Evolutionary conservation across 208 protist species (phyloP).

Genomic region (Crithidia mellificae): DNA sequence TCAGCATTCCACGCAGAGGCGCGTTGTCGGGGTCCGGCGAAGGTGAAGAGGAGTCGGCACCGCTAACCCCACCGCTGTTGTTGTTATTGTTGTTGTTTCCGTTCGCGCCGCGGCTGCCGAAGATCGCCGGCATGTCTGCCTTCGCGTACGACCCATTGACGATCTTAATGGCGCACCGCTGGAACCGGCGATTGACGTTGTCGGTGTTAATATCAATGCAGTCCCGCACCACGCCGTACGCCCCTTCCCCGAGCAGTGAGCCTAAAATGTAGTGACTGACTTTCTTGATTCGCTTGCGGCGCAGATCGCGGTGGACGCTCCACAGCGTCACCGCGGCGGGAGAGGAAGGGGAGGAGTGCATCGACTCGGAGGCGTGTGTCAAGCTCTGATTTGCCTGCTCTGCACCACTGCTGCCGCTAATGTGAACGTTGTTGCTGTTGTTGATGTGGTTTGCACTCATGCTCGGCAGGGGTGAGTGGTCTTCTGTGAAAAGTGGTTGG

Average conservation of each 20-base stretch:
- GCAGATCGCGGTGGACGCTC: constrained; percentile 40
- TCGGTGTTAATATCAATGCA: constrained; percentile 67
- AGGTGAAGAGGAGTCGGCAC: neutral
- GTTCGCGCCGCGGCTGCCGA: constrained; percentile 1
- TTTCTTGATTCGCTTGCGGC: constrained; percentile 82
- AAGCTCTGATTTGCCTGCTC: neutral
- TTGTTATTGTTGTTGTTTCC: too few relatives aligned
- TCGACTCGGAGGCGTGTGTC: neutral
- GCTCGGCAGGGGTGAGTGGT: neutral
- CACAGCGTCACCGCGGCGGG: constrained; percentile 54
- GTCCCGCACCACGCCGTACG: constrained; percentile 77
- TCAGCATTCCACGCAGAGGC: neutral
- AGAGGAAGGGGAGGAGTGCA: constrained; percentile 24
- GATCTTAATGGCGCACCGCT: constrained; percentile 65
- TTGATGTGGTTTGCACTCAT: neutral
- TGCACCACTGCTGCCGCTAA: neutral
- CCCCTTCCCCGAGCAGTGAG: constrained; percentile 74
- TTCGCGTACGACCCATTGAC: constrained; percentile 11
- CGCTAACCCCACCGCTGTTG: neutral
- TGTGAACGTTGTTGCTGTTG: too few relatives aligned
- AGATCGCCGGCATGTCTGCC: constrained; percentile 7
- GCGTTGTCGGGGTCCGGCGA: neutral
- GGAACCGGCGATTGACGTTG: constrained; percentile 34
- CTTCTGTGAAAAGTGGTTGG: neutral
- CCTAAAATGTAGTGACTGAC: constrained; percentile 85